A percentile compares a stretch with the other conserved stretches of the same genome.
Conservation (phyloP, 2,329 filamentous ascomycete species). For the Exophiala phaeomuriformis region DNA sequence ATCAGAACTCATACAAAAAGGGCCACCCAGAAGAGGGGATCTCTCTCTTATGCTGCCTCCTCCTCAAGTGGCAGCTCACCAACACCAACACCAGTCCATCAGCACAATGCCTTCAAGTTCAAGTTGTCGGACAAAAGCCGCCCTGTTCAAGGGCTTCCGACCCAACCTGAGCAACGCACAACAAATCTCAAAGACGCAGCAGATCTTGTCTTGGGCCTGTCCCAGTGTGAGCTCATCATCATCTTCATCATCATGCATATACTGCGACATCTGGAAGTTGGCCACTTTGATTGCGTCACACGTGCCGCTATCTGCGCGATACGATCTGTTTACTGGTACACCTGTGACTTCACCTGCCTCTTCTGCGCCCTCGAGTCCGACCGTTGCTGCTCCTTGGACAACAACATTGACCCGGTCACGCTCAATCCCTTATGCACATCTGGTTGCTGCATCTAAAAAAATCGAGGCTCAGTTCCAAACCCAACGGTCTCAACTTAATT, state of each 20-base stretch:
- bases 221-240: too few species aligned
- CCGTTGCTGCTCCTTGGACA: constrained; percentile 4
- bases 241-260: constrained; percentile 18
- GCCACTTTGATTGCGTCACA: constrained; percentile 24
- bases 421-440: constrained; percentile 15
- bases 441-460: constrained; percentile 18
- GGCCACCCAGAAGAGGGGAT: too few species aligned
- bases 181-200: constrained; percentile 18
- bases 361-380: constrained; percentile 15
- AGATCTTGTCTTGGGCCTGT: constrained; percentile 21
- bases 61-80: not conserved
- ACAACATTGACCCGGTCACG: constrained; percentile 5
- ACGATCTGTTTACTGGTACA: constrained; percentile 16
- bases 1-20: too few species aligned
- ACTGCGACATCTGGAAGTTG: constrained; percentile 28
- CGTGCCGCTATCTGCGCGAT: constrained; percentile 20
- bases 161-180: constrained; percentile 16
- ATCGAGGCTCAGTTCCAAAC: constrained; percentile 26
- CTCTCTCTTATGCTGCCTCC: not conserved
- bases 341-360: constrained; percentile 13
- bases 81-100: not conserved
- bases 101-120: constrained; percentile 3
- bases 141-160: constrained; percentile 21
- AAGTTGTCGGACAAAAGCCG: constrained; percentile 20
- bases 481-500: constrained; percentile 23